phyloP scores from a whole-genome alignment of 306 rosid species.

The Citrullus amarus region DNA sequence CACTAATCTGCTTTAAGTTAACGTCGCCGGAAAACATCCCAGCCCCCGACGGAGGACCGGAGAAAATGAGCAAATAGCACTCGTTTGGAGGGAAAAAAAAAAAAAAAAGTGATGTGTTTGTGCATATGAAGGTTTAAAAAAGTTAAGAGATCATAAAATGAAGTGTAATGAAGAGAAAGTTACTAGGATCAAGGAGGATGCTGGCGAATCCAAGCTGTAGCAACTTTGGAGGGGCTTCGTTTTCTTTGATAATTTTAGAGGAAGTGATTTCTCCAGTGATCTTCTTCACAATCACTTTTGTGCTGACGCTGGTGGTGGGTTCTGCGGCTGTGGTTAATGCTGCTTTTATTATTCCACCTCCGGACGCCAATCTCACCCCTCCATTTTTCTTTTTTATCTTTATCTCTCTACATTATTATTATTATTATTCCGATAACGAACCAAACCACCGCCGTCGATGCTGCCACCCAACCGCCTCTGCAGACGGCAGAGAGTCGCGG shows the following conservation, averaged over 20 bases:
- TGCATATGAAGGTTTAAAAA: too few relatives aligned
- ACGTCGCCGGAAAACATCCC: too few relatives aligned
- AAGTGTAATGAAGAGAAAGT: neutral
- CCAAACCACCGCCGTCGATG: neutral
- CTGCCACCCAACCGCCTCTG: neutral
- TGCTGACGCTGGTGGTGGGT: neutral
- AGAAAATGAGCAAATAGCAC: too few relatives aligned
- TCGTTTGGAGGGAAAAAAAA: too few relatives aligned
- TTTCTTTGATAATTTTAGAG: neutral
- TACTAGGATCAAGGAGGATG: neutral
- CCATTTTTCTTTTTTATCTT: neutral
- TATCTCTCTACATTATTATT: too few relatives aligned
- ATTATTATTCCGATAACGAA: neutral
- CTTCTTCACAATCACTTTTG: neutral
- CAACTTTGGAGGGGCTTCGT: neutral
- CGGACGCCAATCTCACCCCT: neutral
- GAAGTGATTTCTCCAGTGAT: conserved; percentile 4
- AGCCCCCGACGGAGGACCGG: too few relatives aligned
- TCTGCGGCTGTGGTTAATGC: neutral
- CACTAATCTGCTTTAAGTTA: too few relatives aligned
- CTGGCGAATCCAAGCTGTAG: conserved; percentile 4
- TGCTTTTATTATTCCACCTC: neutral
- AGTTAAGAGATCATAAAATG: too few relatives aligned
- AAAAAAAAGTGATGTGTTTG: too few relatives aligned
- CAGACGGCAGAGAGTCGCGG: neutral